phyloP scores from a whole-genome alignment of 106 monocot genomes.

The Triglochin maritima region DNA sequence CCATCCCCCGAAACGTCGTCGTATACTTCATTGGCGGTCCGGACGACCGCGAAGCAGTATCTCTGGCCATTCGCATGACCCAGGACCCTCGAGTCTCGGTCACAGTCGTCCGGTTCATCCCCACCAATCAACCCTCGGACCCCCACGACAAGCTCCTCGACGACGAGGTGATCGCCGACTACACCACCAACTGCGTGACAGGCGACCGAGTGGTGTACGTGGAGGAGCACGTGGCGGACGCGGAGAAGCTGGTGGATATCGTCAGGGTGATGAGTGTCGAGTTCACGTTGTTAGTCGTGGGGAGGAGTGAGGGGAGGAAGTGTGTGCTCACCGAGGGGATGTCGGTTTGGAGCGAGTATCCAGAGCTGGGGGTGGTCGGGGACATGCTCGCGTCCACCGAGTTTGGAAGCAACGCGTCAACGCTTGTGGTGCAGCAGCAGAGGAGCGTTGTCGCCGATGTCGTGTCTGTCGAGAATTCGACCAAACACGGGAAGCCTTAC shows the following conservation, averaged over 20 bases:
- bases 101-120: slow-evolving; percentile 43
- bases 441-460: background rate
- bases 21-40: slow-evolving; percentile 70
- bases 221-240: slow-evolving; percentile 46
- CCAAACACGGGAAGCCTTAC: too few relatives aligned
- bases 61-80: slow-evolving; percentile 40
- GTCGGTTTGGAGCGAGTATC: slow-evolving; percentile 62
- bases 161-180: slow-evolving; percentile 23
- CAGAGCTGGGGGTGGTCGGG: slow-evolving; percentile 49
- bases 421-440: slow-evolving; percentile 61
- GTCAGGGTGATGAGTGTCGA: slow-evolving; percentile 30
- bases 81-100: slow-evolving; percentile 22
- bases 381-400: slow-evolving; percentile 50
- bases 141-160: background rate
- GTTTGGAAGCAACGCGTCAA: slow-evolving; percentile 25
- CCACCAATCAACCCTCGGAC: background rate
- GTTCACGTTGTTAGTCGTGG: slow-evolving; percentile 53
- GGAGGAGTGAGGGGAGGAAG: slow-evolving; percentile 30
- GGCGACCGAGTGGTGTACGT: slow-evolving; percentile 27
- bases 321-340: slow-evolving; percentile 33
- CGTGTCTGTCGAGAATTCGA: too few relatives aligned
- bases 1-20: slow-evolving; percentile 16
- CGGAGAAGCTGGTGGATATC: slow-evolving; percentile 33
- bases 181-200: slow-evolving; percentile 5
- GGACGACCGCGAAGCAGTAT: slow-evolving; percentile 63